A percentile compares a stretch with the other conserved stretches of the same genome.
Evolutionary conservation across 148 eudicot genomes (phyloP).

Genomic region (Rhododendron ovatum): DNA sequence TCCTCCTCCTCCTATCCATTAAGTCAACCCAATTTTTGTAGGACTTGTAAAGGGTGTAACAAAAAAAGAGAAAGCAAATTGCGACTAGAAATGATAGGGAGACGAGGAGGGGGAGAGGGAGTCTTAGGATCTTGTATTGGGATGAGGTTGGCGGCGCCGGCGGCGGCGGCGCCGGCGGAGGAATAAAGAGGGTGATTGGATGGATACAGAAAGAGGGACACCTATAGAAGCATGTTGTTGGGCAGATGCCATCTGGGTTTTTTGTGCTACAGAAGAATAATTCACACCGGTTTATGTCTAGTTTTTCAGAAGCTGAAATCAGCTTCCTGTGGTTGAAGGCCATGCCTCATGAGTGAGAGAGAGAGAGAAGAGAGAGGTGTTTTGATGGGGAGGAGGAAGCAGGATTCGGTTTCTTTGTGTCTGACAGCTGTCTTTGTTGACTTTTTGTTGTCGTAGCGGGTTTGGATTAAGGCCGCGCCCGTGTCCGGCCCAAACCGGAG

Average conservation of each 20-base stretch:
- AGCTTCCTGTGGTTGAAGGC: slow-evolving; percentile 12
- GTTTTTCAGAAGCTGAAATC: background rate
- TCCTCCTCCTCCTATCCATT: background rate
- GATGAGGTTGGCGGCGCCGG: background rate
- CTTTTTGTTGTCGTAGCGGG: background rate
- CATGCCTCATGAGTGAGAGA: slow-evolving; percentile 10
- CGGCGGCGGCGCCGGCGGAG: background rate
- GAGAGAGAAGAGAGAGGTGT: slow-evolving; percentile 5
- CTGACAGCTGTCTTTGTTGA: background rate
- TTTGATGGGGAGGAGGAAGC: background rate
- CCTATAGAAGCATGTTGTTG: slow-evolving; percentile 11
- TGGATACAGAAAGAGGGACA: slow-evolving; percentile 12
- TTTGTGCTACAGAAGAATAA: background rate
- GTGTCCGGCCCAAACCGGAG: background rate
- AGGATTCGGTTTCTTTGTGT: background rate
- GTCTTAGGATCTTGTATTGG: slow-evolving; percentile 6
- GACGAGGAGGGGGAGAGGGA: slow-evolving; percentile 29
- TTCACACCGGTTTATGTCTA: background rate
- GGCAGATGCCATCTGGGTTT: slow-evolving; percentile 23
- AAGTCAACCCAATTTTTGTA: background rate
- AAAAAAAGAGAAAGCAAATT: slow-evolving; percentile 13
- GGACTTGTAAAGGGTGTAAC: slow-evolving; percentile 28
- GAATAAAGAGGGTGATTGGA: background rate
- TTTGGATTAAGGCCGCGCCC: background rate
- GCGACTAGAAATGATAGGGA: slow-evolving; percentile 25